phyloP scores from a whole-genome alignment of 225 moss, liverwort and hornwort genomes.

The Polytrichum formosum region DNA sequence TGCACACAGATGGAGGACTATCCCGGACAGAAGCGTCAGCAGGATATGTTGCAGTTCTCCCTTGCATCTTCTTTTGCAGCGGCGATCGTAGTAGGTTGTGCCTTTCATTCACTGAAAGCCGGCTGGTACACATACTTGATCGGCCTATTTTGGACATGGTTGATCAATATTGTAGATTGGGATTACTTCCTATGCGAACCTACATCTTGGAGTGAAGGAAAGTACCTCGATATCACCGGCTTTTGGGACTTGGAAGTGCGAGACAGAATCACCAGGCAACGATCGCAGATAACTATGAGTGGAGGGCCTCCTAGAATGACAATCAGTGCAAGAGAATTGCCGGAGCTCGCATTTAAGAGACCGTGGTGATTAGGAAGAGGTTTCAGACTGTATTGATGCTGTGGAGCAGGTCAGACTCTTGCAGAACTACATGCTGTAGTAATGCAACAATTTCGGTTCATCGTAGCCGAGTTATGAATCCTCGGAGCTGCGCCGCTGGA shows the following conservation, averaged over 20 bases:
- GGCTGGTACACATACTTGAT: conserved; percentile 3
- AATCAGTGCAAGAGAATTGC: background rate
- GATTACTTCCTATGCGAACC: conserved; percentile 10
- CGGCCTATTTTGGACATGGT: conserved; percentile 4
- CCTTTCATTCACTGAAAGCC: background rate
- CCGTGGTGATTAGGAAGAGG: background rate
- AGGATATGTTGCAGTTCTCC: conserved; percentile 7
- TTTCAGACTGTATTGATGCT: too few species aligned
- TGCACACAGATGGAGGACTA: conserved; percentile 5
- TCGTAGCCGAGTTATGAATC: background rate
- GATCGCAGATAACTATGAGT: conserved; percentile 5
- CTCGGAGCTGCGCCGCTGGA: conserved; percentile 1
- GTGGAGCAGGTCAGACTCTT: too few species aligned
- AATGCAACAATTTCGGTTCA: background rate
- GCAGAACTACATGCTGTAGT: too few species aligned
- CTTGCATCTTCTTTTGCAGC: background rate
- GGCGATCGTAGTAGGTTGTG: background rate
- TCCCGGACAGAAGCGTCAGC: conserved; percentile 8
- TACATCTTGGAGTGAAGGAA: conserved; percentile 4
- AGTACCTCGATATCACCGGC: conserved; percentile 4
- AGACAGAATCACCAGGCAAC: conserved; percentile 2
- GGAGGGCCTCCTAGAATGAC: background rate
- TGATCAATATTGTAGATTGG: conserved; percentile 7
- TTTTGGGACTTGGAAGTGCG: conserved; percentile 3
- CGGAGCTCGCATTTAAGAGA: background rate